phyloP scores from a whole-genome alignment of 2,329 filamentous ascomycete species.

The Colletotrichum sp. region DNA sequence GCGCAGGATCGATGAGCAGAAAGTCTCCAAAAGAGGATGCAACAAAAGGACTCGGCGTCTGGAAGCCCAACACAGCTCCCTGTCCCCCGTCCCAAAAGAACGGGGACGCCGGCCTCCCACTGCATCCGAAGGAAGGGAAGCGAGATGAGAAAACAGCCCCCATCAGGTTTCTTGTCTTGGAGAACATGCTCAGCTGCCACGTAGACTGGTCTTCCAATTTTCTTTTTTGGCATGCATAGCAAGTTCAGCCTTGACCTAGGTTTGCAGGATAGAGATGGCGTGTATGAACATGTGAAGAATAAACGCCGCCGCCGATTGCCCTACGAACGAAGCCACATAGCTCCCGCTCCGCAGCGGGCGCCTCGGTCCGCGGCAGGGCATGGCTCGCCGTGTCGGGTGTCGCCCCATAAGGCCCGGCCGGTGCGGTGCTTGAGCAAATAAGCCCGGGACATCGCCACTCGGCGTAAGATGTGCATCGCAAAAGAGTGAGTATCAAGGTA shows the following conservation, averaged over 20 bases:
- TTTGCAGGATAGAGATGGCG: too few species aligned
- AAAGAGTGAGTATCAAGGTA: too few species aligned
- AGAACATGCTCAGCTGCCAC: background rate
- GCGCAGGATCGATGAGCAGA: background rate
- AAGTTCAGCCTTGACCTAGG: background rate
- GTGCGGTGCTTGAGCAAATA: background rate
- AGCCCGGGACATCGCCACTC: background rate
- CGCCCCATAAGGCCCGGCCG: background rate
- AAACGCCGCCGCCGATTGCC: background rate
- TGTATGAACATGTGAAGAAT: background rate
- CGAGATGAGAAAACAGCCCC: background rate
- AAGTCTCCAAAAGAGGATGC: background rate
- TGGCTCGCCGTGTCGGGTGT: background rate
- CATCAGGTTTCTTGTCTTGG: background rate
- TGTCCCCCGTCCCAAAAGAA: background rate
- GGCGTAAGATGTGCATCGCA: background rate
- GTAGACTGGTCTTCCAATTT: background rate
- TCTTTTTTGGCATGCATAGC: background rate
- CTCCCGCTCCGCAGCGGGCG: background rate
- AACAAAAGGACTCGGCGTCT: background rate
- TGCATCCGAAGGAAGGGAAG: background rate
- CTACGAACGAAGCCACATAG: background rate
- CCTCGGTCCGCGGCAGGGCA: background rate
- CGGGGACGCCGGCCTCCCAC: background rate
- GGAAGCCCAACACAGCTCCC: background rate